Evolutionary conservation across 108 stramenopile species (phyloP).

Genomic region (Pseudonitzschia multistriata): DNA sequence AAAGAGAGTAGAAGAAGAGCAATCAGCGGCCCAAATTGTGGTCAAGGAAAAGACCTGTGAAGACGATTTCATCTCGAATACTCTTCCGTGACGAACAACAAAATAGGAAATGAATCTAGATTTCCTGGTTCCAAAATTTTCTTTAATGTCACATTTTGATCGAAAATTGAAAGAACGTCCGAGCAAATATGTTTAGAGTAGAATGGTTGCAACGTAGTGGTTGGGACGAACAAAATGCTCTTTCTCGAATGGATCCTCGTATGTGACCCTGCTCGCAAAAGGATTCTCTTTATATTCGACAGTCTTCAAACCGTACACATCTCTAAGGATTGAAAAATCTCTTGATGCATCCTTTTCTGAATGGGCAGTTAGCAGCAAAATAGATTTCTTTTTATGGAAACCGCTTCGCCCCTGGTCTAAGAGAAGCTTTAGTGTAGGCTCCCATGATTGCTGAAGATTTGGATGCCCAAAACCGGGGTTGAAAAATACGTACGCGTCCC

Average conservation of each 20-base stretch:
- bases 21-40: no score
- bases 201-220: constrained; percentile 34
- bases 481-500: constrained; percentile 71
- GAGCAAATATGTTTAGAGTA: background rate
- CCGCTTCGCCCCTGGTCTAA: constrained; percentile 12
- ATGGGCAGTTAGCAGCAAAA: constrained; percentile 74
- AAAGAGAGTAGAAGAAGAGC: no score
- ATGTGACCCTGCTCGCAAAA: constrained; percentile 64
- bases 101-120: no score
- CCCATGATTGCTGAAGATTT: constrained; percentile 68
- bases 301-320: constrained; percentile 19
- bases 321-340: constrained; percentile 45
- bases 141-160: no score
- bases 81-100: no score
- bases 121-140: no score
- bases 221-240: constrained; percentile 63
- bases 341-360: constrained; percentile 59
- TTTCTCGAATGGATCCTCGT: constrained; percentile 71
- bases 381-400: constrained; percentile 17
- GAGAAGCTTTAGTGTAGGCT: constrained; percentile 55
- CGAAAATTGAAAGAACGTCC: background rate
- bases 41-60: no score
- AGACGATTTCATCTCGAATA: no score
- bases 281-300: constrained; percentile 61
- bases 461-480: constrained; percentile 89